These are phyloP conservation scores for Phytophthora aleatoria DNA, from an alignment of 352 stramenopile species.

Conservation along the genomic window DNA sequence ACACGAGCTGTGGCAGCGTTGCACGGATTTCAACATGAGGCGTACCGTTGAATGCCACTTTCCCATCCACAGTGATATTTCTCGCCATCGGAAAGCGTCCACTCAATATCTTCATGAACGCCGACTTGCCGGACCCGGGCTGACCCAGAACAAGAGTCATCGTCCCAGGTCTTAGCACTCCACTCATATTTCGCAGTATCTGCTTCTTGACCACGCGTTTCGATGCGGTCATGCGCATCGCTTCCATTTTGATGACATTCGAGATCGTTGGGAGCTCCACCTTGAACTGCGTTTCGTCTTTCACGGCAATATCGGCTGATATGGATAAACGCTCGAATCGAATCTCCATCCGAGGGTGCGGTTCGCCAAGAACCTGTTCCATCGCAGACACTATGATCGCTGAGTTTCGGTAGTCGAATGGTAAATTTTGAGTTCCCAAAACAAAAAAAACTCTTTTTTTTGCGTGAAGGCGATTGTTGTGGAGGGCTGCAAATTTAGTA, in stretches of 20 bases:
- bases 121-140: conserved; percentile 28
- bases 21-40: not conserved
- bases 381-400: not conserved
- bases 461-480: not conserved
- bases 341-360: conserved; percentile 29
- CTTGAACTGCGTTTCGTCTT: conserved; percentile 13
- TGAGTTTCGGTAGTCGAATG: not conserved
- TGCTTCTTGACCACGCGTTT: conserved; percentile 9
- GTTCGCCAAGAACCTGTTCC: not conserved
- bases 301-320: conserved; percentile 30
- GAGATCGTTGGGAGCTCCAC: conserved; percentile 27
- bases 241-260: conserved; percentile 17
- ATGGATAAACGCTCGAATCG: conserved; percentile 37
- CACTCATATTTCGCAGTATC: conserved; percentile 27
- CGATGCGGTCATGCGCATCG: not conserved
- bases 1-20: conserved; percentile 43
- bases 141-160: conserved; percentile 45
- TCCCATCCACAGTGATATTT: conserved; percentile 35
- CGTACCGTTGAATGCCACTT: conserved; percentile 25
- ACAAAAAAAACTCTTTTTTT: not conserved
- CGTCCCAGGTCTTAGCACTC: conserved; percentile 26
- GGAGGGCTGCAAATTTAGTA: not conserved
- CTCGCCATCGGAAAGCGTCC: conserved; percentile 41
- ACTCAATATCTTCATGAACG: conserved; percentile 45
- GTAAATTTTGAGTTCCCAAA: not conserved